These are phyloP conservation scores for Parafenestella ontariensis DNA, from an alignment of 2,329 filamentous ascomycete species.

Conservation along the genomic window DNA sequence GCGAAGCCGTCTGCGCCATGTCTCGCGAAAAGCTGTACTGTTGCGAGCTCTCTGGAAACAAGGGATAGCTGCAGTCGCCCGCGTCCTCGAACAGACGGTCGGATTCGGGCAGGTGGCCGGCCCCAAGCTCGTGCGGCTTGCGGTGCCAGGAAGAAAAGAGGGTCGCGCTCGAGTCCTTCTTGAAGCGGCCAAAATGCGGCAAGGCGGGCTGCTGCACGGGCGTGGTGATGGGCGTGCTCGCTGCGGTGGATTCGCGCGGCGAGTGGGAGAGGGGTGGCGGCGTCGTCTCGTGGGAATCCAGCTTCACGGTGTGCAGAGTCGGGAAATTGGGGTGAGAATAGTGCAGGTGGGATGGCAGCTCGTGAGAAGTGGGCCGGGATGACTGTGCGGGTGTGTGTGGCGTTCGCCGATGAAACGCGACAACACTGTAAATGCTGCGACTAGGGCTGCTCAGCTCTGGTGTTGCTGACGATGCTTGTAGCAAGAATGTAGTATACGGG, in stretches of 20 bases:
- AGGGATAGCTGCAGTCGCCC: constrained; percentile 50
- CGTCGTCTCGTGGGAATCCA: constrained; percentile 60
- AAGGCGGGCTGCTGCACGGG: constrained; percentile 49
- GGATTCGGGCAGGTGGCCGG: constrained; percentile 38
- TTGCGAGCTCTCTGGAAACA: constrained; percentile 46
- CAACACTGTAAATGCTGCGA: not conserved
- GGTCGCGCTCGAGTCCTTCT: constrained; percentile 46
- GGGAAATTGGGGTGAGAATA: constrained; percentile 5
- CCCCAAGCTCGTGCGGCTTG: constrained; percentile 47
- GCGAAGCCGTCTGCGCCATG: constrained; percentile 62
- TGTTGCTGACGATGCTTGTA: constrained; percentile 7
- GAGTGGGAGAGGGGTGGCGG: constrained; percentile 62
- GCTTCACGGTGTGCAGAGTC: constrained; percentile 53
- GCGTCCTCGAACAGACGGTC: constrained; percentile 51
- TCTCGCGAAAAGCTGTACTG: constrained; percentile 35
- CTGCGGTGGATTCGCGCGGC: constrained; percentile 60
- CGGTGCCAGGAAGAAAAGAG: constrained; percentile 55
- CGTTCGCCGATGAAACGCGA: not conserved
- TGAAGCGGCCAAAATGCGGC: constrained; percentile 51
- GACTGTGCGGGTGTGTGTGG: constrained; percentile 21
- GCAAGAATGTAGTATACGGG: constrained; percentile 6
- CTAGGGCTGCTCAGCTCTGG: constrained; percentile 7
- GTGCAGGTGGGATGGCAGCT: constrained; percentile 14
- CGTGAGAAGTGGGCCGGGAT: constrained; percentile 13
- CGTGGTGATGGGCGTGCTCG: constrained; percentile 58